Percentiles rank a stretch among this genome's conserved stretches.
These are phyloP conservation scores for Endoconidiophora polonica DNA, from an alignment of 2,329 filamentous ascomycete genomes.

Conservation along the genomic window DNA sequence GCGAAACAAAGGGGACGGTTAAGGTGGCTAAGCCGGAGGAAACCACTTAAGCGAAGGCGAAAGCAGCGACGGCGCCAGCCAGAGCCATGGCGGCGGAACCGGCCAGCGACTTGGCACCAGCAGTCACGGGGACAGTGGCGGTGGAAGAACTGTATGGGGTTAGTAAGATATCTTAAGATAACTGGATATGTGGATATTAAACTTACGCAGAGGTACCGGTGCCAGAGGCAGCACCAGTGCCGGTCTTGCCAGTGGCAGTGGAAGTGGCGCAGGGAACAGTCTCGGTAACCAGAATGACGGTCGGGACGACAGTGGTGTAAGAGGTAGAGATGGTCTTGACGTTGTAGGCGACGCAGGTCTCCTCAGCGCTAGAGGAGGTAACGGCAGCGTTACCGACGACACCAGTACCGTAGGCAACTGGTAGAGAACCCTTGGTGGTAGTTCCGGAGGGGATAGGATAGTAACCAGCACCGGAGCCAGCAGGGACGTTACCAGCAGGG, in stretches of 20 bases:
- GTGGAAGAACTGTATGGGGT: constrained; percentile 14
- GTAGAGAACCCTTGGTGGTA: constrained; percentile 11
- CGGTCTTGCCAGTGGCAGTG: constrained; percentile 17
- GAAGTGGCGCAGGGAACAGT: constrained; percentile 24
- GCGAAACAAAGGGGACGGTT: no score
- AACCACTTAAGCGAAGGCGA: constrained; percentile 36
- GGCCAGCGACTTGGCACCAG: constrained; percentile 35
- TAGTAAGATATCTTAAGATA: background rate
- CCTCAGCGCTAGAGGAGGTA: constrained; percentile 15
- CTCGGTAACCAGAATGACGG: constrained; percentile 30
- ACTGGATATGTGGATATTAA: background rate
- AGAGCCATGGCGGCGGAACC: constrained; percentile 39
- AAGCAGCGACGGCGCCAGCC: constrained; percentile 35
- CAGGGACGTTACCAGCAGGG: constrained; percentile 7
- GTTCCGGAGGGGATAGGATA: background rate
- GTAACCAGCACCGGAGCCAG: background rate
- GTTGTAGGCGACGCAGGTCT: constrained; percentile 21
- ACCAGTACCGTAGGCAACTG: constrained; percentile 11
- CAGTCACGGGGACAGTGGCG: constrained; percentile 26
- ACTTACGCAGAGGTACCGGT: constrained; percentile 24
- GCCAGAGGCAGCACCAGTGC: constrained; percentile 27
- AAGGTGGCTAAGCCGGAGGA: background rate
- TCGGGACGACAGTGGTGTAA: constrained; percentile 38
- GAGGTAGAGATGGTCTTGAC: constrained; percentile 38
- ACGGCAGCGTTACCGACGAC: constrained; percentile 10